Conservation (phyloP, 352 stramenopile genomes). For the Blastocystis sp. region DNA sequence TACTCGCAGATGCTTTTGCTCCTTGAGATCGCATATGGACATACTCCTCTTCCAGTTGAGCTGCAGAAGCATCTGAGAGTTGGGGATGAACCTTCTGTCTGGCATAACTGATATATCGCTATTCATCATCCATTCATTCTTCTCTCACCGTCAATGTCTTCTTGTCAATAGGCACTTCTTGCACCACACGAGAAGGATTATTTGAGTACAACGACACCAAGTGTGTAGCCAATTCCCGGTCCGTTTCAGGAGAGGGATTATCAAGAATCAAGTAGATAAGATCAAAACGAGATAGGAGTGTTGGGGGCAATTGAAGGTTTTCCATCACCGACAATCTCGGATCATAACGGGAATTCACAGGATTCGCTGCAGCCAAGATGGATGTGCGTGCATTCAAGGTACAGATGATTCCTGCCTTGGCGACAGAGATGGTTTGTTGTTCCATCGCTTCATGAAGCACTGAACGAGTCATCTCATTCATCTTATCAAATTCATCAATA, state of each 20-base stretch:
- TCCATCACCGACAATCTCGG: slow-evolving; percentile 93
- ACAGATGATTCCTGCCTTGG: slow-evolving; percentile 96
- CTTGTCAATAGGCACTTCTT: slow-evolving; percentile 42
- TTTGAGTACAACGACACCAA: slow-evolving; percentile 94
- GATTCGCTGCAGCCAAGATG: slow-evolving; percentile 95
- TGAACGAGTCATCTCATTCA: slow-evolving; percentile 91
- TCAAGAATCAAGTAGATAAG: slow-evolving; percentile 99
- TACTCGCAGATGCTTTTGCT: slow-evolving; percentile 75
- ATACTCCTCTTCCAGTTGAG: slow-evolving; percentile 87
- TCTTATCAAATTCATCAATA: slow-evolving; percentile 99
- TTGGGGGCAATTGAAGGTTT: slow-evolving; percentile 96
- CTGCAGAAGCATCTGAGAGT: slow-evolving; percentile 82
- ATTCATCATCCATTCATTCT: slow-evolving; percentile 70
- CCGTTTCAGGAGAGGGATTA: slow-evolving; percentile 86
- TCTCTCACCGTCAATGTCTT: slow-evolving; percentile 21
- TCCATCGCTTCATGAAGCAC: slow-evolving; percentile 99
- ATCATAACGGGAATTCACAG: slow-evolving; percentile 96
- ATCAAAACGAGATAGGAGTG: slow-evolving; percentile 95
- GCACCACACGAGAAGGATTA: slow-evolving; percentile 67
- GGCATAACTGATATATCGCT: slow-evolving; percentile 93
- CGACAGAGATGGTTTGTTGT: slow-evolving; percentile 94
- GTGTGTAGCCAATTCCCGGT: slow-evolving; percentile 91
- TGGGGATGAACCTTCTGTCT: slow-evolving; percentile 85
- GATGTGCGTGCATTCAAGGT: slow-evolving; percentile 95
- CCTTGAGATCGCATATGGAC: slow-evolving; percentile 83